Base-by-base conservation (phyloP, 106 monocot species). In the Dendrobium huoshanense region DNA sequence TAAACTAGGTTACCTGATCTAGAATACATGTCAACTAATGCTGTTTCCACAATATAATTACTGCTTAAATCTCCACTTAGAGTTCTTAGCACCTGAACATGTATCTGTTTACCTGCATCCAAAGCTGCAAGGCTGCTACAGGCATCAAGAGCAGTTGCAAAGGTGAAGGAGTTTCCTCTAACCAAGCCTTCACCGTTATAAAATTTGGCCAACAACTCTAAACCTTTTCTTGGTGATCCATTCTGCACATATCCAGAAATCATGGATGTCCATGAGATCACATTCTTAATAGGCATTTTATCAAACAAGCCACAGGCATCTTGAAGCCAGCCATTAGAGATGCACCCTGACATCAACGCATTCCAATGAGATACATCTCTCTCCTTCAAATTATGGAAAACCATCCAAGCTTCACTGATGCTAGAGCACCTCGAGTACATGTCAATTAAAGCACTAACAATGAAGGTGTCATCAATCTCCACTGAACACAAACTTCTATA, bases 21-120 rank as follows among this genome's bases (percentile, higher is more conserved):
- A 2, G 89, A 83, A 77, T 92, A 89, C 92, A 87, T 85, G 77
- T 87, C 85, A 27, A 89, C 33, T 48, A 89, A 83, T 59, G 89
- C 78, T 44, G 87, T 92, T 78, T 79, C 77, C 4, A 92, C 15
- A 77, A 89, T 64, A 37, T 83, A 44, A 31, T 59, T n/a, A 67
- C 44, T 43, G n/a, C 29, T 2, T 59, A 49, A 78, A 73, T 55
- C 41, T 10, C 33, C 49, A 7, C 41, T 7, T 18, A 73, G 10
- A 11, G 29, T 81, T 80, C 58, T 89, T 3, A 89, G 22, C 20
- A 78, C 67, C 22, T 80, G 82, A 51, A 83, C 79, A 82, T 92
- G 92, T 59, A 89, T 83, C 73, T 92, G 80, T 65, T 89, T 86
- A 20, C 89, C 92, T 3, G 67, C 10, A 68, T 83, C 55, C 41